phyloP scores from a whole-genome alignment of 176 grass and related monocot species.

The Zea luxurians region DNA sequence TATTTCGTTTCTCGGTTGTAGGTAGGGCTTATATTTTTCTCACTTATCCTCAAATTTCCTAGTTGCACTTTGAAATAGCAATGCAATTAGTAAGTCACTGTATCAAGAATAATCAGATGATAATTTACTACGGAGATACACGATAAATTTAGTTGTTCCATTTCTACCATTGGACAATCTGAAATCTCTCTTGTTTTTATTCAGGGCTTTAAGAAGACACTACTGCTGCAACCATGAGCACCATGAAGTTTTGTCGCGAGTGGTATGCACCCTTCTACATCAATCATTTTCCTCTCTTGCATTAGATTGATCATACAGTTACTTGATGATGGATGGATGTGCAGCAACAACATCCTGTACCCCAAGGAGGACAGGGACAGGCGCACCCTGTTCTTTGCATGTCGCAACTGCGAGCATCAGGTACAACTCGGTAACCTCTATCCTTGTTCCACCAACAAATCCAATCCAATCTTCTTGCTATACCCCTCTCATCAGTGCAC shows the following conservation, averaged over 20 bases:
- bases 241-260: constrained; percentile 59
- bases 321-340: neutral
- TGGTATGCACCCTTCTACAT: neutral
- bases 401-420: constrained; percentile 80
- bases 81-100: neutral
- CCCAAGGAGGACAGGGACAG: constrained; percentile 65
- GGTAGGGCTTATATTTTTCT: neutral
- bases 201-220: neutral
- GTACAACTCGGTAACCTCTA: neutral
- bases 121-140: neutral
- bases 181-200: neutral
- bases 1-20: neutral
- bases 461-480: neutral
- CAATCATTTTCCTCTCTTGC: neutral
- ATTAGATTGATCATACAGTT: neutral
- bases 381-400: constrained; percentile 54
- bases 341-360: constrained; percentile 83
- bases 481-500: neutral
- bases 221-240: constrained; percentile 34
- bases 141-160: neutral
- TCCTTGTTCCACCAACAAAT: neutral
- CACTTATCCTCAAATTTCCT: neutral
- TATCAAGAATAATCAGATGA: neutral
- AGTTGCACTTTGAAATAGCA: neutral
- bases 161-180: neutral